Percentiles rank a stretch among this genome's conserved stretches.
Conservation (phyloP, 75 land plant genomes). For the Adiantum capillusveneris region DNA sequence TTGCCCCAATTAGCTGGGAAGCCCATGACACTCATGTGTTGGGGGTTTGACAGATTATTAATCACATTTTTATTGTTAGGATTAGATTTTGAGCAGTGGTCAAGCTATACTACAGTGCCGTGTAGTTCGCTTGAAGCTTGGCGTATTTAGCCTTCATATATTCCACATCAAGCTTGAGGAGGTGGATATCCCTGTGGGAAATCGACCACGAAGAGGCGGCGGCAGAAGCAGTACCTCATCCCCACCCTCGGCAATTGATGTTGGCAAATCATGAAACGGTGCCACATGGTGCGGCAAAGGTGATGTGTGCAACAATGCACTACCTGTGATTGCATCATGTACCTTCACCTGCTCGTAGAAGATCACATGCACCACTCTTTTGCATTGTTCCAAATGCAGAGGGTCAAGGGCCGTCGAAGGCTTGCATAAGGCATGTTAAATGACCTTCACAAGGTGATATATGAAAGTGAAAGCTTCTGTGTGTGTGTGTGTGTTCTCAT, state of each 20-base stretch:
- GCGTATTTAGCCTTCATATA: constrained; percentile 69
- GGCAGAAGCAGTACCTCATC: neutral
- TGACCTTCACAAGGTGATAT: no score
- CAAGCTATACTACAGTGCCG: constrained; percentile 45
- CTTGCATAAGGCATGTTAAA: no score
- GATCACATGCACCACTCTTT: constrained; percentile 14
- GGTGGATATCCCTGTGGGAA: constrained; percentile 70
- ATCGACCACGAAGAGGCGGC: constrained; percentile 27
- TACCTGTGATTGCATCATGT: constrained; percentile 22
- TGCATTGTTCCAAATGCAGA: no score
- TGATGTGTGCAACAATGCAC: neutral
- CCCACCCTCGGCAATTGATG: no score
- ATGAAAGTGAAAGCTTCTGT: no score
- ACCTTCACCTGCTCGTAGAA: constrained; percentile 15
- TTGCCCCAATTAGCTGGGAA: neutral
- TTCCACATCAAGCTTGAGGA: constrained; percentile 74
- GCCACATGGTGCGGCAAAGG: neutral
- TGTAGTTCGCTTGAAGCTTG: constrained; percentile 68
- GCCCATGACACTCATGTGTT: neutral
- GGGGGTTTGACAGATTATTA: neutral
- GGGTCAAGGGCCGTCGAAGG: no score
- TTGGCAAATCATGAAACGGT: no score
- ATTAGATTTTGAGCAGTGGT: neutral
- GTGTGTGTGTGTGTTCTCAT: no score
- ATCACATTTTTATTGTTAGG: neutral